These are phyloP conservation scores for Deakozyma indianensis DNA, from an alignment of 805 yeast species.

Conservation along the genomic window DNA sequence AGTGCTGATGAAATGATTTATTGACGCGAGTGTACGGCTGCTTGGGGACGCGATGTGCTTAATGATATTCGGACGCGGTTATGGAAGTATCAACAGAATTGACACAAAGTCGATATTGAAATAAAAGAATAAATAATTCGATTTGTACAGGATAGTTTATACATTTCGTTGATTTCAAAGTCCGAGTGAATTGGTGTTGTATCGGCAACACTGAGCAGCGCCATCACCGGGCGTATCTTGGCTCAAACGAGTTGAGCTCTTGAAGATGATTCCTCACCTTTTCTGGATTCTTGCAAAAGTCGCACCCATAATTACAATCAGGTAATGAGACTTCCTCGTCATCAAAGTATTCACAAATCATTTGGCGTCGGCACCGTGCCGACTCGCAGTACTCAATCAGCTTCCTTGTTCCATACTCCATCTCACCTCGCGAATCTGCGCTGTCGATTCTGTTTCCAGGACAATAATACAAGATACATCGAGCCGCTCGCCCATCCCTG, in stretches of 20 bases:
- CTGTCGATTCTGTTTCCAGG: conserved; percentile 64
- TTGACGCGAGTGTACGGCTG: too few relatives aligned
- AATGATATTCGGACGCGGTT: too few relatives aligned
- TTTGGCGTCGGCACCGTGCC: conserved; percentile 80
- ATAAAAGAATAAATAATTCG: too few relatives aligned
- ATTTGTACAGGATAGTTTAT: too few relatives aligned
- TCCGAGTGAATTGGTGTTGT: too few relatives aligned
- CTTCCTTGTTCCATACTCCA: conserved; percentile 60
- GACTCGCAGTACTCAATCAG: conserved; percentile 84
- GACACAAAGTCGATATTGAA: too few relatives aligned
- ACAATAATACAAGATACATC: conserved; percentile 70
- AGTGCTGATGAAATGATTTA: too few relatives aligned
- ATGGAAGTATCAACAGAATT: too few relatives aligned
- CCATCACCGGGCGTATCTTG: too few relatives aligned
- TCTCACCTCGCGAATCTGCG: conserved; percentile 61
- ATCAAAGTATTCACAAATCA: conserved; percentile 81
- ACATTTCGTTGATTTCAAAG: too few relatives aligned
- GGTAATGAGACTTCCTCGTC: conserved; percentile 43
- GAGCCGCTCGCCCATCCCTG: conserved; percentile 75
- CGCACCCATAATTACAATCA: conserved; percentile 63
- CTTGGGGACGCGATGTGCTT: too few relatives aligned
- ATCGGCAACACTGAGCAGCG: too few relatives aligned
- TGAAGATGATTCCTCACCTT: conserved; percentile 1
- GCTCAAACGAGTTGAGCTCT: background rate
- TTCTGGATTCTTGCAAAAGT: conserved; percentile 43